Evolutionary conservation across 1,284 basidiomycete species (phyloP).

Genomic region (Singerocomus inundabilis): DNA sequence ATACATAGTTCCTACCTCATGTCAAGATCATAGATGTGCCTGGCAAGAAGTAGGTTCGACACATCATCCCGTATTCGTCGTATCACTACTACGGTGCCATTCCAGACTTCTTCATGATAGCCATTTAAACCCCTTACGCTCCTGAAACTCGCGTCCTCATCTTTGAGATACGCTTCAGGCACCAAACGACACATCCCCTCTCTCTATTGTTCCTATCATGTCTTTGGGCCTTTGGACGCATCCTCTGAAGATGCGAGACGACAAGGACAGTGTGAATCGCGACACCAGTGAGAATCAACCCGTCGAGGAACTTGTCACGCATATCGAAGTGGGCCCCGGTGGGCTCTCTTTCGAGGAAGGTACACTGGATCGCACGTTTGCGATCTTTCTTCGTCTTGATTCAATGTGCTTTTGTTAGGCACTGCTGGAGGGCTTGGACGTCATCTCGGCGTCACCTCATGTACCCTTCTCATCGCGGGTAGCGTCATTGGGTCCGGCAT

Average conservation of each 20-base stretch:
- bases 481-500: slow-evolving; percentile 61
- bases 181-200: not conserved
- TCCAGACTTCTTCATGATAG: no score
- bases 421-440: slow-evolving; percentile 50
- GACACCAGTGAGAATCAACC: not conserved
- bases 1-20: no score
- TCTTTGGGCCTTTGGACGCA: not conserved
- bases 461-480: slow-evolving; percentile 50
- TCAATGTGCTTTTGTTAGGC: slow-evolving; percentile 26
- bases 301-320: not conserved
- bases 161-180: not conserved
- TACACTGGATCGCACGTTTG: slow-evolving; percentile 2
- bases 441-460: slow-evolving; percentile 49
- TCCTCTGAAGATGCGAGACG: slow-evolving; percentile 3
- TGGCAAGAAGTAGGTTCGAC: no score
- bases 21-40: no score
- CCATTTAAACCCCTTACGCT: not conserved
- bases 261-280: not conserved
- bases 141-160: not conserved
- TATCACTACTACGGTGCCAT: no score
- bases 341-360: slow-evolving; percentile 33
- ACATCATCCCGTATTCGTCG: no score
- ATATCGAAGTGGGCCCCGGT: slow-evolving; percentile 18
- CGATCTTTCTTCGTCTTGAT: not conserved
- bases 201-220: slow-evolving; percentile 4